phyloP scores from a whole-genome alignment of 2,329 filamentous ascomycete genomes.

The Alternaria postmessia region DNA sequence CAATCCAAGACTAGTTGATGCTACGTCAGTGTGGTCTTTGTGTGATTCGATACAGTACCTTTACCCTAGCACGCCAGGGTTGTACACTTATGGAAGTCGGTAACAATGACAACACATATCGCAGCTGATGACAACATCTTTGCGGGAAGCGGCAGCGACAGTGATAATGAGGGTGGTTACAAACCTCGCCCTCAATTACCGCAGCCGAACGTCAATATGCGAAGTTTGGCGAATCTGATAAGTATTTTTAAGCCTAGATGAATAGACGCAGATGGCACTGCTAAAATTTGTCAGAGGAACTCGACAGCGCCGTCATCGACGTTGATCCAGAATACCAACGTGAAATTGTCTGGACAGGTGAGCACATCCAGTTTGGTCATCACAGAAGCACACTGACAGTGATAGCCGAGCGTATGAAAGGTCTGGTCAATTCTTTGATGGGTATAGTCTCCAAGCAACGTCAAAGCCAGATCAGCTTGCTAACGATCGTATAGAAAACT shows the following conservation, averaged over 20 bases:
- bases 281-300: conserved; percentile 25
- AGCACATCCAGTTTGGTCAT: conserved; percentile 1
- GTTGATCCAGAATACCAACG: conserved; percentile 59
- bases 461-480: not conserved
- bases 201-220: conserved; percentile 26
- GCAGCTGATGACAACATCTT: not conserved
- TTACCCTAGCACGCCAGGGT: not conserved
- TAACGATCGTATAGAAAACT: conserved; percentile 39
- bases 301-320: conserved; percentile 43
- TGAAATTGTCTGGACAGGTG: conserved; percentile 56
- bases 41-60: not conserved
- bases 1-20: not conserved
- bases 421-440: conserved; percentile 47
- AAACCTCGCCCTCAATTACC: conserved; percentile 36
- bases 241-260: conserved; percentile 26
- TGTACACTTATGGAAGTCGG: conserved; percentile 17
- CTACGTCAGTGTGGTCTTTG: not conserved
- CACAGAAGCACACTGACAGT: conserved; percentile 3
- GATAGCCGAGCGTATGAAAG: conserved; percentile 44
- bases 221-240: conserved; percentile 33
- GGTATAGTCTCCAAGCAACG: conserved; percentile 24
- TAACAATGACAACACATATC: not conserved
- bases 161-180: conserved; percentile 21
- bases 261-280: not conserved
- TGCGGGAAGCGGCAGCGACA: conserved; percentile 2